Evolutionary conservation across 148 eudicot species (phyloP).

Genomic region (Cornus controversa): DNA sequence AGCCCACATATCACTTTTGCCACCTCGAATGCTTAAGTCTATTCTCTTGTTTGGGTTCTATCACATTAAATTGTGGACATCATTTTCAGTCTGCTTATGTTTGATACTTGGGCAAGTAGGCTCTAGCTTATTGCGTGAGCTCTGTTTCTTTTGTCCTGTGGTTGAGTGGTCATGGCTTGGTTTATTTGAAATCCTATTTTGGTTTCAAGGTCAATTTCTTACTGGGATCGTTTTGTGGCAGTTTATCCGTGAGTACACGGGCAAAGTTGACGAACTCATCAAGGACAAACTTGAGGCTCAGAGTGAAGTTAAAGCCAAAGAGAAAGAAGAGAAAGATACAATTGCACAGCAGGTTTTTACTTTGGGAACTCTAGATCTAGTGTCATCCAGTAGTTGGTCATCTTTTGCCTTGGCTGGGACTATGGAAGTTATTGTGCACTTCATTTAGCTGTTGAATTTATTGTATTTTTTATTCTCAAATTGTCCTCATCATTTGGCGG

Average conservation of each 20-base stretch:
- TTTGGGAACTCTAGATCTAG: background rate
- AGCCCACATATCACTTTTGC: background rate
- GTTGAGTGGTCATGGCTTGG: background rate
- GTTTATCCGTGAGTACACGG: constrained; percentile 95
- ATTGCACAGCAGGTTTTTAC: constrained; percentile 75
- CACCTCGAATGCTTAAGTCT: background rate
- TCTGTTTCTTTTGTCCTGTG: background rate
- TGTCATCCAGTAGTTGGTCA: background rate
- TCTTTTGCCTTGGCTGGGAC: no score
- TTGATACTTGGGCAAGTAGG: background rate
- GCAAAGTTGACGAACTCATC: constrained; percentile 93
- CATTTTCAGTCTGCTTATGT: background rate
- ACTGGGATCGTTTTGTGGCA: constrained; percentile 27
- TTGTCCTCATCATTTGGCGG: no score
- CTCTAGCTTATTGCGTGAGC: background rate
- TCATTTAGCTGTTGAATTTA: no score
- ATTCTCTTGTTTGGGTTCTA: background rate
- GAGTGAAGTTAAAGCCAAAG: constrained; percentile 77
- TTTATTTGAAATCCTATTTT: background rate
- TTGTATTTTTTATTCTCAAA: no score
- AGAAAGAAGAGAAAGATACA: constrained; percentile 80
- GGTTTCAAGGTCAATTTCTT: background rate
- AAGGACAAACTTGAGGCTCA: constrained; percentile 79
- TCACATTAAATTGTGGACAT: background rate
- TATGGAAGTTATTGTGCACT: no score